Evolutionary conservation across 2,329 filamentous ascomycete genomes (phyloP).

Genomic region (Penicillium sumatraense): DNA sequence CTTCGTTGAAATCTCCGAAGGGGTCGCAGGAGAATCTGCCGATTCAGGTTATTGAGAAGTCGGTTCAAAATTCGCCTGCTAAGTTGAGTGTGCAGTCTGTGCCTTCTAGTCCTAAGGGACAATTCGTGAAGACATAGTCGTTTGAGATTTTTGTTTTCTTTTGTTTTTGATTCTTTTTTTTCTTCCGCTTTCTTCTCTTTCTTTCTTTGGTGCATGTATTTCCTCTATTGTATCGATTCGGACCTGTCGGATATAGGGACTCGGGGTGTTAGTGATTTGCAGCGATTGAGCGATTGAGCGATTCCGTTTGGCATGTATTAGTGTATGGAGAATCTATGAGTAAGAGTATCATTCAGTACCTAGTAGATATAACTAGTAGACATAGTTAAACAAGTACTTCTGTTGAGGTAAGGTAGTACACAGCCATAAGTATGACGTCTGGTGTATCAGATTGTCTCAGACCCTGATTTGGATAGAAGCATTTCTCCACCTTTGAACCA

Average conservation of each 20-base stretch:
- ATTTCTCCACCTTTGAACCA: not conserved
- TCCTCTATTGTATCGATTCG: conserved; percentile 1
- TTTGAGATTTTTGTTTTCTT: not conserved
- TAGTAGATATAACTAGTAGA: not conserved
- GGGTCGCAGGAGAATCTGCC: conserved; percentile 3
- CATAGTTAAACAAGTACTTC: too few species aligned
- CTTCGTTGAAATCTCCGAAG: conserved; percentile 14
- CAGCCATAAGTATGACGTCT: not conserved
- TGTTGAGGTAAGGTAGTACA: too few species aligned
- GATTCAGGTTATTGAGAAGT: conserved; percentile 10
- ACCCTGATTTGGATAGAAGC: too few species aligned
- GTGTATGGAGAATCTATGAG: not conserved
- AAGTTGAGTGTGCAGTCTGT: conserved; percentile 21
- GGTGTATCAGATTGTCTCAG: not conserved
- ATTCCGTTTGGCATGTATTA: not conserved
- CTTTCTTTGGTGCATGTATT: not conserved
- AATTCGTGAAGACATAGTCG: conserved; percentile 10
- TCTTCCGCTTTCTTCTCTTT: not conserved
- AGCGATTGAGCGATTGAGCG: conserved; percentile 1
- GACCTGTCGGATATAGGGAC: not conserved
- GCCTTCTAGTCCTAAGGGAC: conserved; percentile 26
- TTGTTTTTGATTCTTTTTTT: not conserved
- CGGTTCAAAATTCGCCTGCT: conserved; percentile 6
- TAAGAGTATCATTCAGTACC: not conserved
- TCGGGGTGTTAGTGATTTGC: not conserved